Evolutionary conservation across 2,329 filamentous ascomycete genomes (phyloP), one percentile per base, ranked within the genome.

Genomic region (Ascosphaera apis): DNA sequence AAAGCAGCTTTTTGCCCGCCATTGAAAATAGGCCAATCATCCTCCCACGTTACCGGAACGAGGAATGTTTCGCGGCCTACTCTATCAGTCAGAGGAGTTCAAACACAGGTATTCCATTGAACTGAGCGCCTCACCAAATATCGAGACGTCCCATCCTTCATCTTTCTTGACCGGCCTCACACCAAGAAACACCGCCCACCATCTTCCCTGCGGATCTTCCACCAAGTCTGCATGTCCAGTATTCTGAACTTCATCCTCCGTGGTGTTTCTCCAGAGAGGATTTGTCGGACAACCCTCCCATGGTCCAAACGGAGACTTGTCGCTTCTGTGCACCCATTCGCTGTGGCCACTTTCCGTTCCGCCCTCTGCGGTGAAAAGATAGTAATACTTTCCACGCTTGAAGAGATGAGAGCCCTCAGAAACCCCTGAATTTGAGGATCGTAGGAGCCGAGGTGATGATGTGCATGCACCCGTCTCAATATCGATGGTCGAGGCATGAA

Each of bases 281-380:
- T 69, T 67, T 33, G 65, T 52, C 0, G 70, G 69, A 27, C 71
- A 68, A 1, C 61, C 49, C 43, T 72, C 66, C 50, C 74, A 78
- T 0, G 72, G 71, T 0, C 72, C 72, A 56, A 67, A 71, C 48
- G 47, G 62, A 44, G 37, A 56, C 47, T 4, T 62, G 56, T 36
- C 66, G 57, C 40, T 72, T 54, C 65, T 57, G 36, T 57, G 53
- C 2, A 77, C 60, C 18, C 70, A 76, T 44, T 64, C 66, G 2
- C 68, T 65, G 43, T 77, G 72, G 0, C 65, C 60, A 40, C 67
- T 69, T 3, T 63, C 70, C 0, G 66, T 69, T 2, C 66, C 66
- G 27, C 64, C 64, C 48, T 70, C 66, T 0, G 65, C 63, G 1
- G 60, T 61, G 13, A 69, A 49, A 2, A 69, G 50, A 40, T 69